Evolutionary conservation across 148 eudicot species (phyloP), one percentile per base, ranked within the genome.

Genomic region (Diospyros kaki): DNA sequence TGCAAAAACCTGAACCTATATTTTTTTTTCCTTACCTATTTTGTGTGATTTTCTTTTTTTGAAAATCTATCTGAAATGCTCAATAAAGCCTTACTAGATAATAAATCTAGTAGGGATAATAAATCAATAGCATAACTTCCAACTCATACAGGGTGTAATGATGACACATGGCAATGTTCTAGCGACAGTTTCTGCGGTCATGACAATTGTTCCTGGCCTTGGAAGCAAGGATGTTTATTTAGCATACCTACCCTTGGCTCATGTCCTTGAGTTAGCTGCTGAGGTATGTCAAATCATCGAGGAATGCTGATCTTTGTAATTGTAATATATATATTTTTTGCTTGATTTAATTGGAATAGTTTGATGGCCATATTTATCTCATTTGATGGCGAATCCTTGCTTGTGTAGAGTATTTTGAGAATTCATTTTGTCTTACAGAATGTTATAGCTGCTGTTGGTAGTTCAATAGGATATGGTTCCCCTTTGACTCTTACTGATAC

Each of bases 151-250:
- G 98, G 98, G 98, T 75, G 98, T 92, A 63, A 89, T 90, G 98
- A 94, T 92, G 97, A 94, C 98, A 54, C 98, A 94, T 76, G 84
- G 97, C 75, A 94, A 94, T 80, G 84, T 94, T 81, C 90, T 94
- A 80, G 92, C 98, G 53, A 94, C 97, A 40, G 81, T 83, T 76
- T 86, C 98, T 78, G 97, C 97, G 80, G 97, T 94, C 56, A 89
- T 88, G 97, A 90, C 88, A 17, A 81, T 89, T 82, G 88, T 94
- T 63, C 98, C 98, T 41, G 83, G 77, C 59, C 92, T 94, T 71
- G 85, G 87, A 75, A 54, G 42, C 77, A 83, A 86, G 66, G 98
- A 94, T 75, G 90, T 94, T 76, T 94, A 94, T 81, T 77, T 94
- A 82, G 98, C 98, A 60, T 92, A 94, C 81, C 74, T 94, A 67